phyloP scores from a whole-genome alignment of 352 stramenopile genomes.

The Phytophthora hybrid region DNA sequence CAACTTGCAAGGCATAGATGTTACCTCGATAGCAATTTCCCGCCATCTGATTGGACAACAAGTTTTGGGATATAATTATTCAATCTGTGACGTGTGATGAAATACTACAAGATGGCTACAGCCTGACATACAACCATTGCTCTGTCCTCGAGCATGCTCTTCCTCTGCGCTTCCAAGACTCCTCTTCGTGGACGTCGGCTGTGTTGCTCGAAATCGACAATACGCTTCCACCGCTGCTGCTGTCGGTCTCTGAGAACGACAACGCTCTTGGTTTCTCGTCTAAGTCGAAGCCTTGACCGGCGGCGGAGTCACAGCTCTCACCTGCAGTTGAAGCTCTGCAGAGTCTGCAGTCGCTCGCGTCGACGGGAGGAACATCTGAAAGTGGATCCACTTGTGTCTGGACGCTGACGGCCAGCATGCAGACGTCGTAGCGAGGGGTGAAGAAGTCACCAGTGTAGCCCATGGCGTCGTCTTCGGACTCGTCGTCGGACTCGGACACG shows the following conservation, averaged over 20 bases:
- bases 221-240: slow-evolving; percentile 24
- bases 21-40: too few species aligned
- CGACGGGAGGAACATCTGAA: slow-evolving; percentile 16
- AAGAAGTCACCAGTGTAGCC: slow-evolving; percentile 41
- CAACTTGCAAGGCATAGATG: too few species aligned
- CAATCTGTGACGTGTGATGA: slow-evolving; percentile 13
- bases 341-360: slow-evolving; percentile 30
- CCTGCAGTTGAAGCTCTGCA: slow-evolving; percentile 15
- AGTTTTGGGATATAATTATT: not conserved
- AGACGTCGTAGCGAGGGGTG: slow-evolving; percentile 37
- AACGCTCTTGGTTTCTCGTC: slow-evolving; percentile 10
- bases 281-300: slow-evolving; percentile 1
- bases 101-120: slow-evolving; percentile 31
- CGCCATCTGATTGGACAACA: not conserved
- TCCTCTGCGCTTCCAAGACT: not conserved
- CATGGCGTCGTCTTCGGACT: slow-evolving; percentile 21
- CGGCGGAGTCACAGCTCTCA: slow-evolving; percentile 6
- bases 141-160: slow-evolving; percentile 15
- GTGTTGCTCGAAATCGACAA: slow-evolving; percentile 13
- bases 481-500: slow-evolving; percentile 35
- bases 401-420: slow-evolving; percentile 35
- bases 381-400: slow-evolving; percentile 34
- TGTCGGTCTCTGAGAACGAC: slow-evolving; percentile 35
- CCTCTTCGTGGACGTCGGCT: slow-evolving; percentile 1
- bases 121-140: slow-evolving; percentile 38